phyloP scores from a whole-genome alignment of 345 rosid genomes.

The Kandelia obovata region DNA sequence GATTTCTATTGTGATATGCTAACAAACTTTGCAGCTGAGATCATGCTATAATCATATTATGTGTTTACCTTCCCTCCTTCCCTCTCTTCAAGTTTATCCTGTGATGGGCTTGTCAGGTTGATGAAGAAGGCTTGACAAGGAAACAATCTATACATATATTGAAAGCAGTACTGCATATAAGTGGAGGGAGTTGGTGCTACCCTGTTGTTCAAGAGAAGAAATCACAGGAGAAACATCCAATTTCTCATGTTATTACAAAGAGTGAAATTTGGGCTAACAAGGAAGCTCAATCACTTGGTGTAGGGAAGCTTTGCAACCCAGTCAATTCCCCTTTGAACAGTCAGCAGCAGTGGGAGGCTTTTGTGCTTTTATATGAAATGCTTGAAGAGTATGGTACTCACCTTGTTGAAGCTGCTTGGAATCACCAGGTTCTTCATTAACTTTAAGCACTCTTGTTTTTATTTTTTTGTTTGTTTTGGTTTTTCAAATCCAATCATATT shows the following conservation, averaged over 20 bases:
- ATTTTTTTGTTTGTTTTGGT: background rate
- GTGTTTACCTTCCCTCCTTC: background rate
- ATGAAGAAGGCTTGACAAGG: conserved; percentile 74
- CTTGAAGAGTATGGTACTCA: conserved; percentile 96
- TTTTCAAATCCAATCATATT: too few species aligned
- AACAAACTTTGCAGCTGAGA: conserved; percentile 9
- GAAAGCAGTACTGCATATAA: conserved; percentile 45
- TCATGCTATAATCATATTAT: background rate
- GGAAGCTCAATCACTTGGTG: conserved; percentile 90
- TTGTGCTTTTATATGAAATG: conserved; percentile 83
- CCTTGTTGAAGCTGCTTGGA: conserved; percentile 96
- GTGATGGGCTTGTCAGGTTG: conserved; percentile 46
- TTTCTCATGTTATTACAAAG: conserved; percentile 54
- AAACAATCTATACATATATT: conserved; percentile 87
- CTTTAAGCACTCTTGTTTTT: conserved; percentile 4
- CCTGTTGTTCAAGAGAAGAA: conserved; percentile 31
- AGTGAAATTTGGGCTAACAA: conserved; percentile 79
- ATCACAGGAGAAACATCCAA: conserved; percentile 36
- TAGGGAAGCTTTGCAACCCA: conserved; percentile 52
- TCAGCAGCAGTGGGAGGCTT: conserved; percentile 83
- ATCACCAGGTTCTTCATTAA: conserved; percentile 61
- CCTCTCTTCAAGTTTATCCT: conserved; percentile 3
- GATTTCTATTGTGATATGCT: conserved; percentile 16
- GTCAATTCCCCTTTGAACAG: conserved; percentile 42
- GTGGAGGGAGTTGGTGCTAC: conserved; percentile 32